Evolutionary conservation across 306 rosid genomes (phyloP).

Genomic region (Prunus mongolica): DNA sequence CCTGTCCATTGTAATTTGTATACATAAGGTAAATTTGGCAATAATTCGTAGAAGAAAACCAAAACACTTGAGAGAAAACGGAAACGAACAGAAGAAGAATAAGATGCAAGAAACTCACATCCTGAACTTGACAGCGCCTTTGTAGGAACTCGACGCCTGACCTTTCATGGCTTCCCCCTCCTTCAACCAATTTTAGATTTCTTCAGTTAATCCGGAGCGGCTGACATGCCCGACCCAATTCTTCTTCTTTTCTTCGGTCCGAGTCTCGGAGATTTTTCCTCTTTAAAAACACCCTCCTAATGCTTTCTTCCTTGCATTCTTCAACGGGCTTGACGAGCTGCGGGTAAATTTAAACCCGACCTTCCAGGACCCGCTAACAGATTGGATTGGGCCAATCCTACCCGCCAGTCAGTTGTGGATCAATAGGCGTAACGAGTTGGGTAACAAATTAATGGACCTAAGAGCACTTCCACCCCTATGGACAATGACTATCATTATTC

Average conservation of each 20-base stretch:
- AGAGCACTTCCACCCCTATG: too few species aligned
- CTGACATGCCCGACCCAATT: background rate
- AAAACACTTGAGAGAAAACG: background rate
- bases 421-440: background rate
- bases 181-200: background rate
- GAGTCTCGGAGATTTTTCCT: background rate
- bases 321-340: background rate
- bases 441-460: too few species aligned
- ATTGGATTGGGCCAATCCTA: background rate
- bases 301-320: background rate
- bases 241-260: background rate
- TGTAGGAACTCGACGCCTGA: constrained; percentile 44
- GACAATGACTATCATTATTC: too few species aligned
- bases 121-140: constrained; percentile 62
- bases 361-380: background rate
- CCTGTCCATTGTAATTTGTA: constrained; percentile 23
- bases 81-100: too few species aligned
- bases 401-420: background rate
- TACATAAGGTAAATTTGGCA: background rate
- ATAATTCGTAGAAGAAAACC: background rate
- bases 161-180: constrained; percentile 47
- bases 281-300: background rate
- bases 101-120: constrained; percentile 38
- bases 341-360: background rate
- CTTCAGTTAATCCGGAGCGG: background rate